Conservation (phyloP, 306 rosid species). For the Gillenia trifoliata region DNA sequence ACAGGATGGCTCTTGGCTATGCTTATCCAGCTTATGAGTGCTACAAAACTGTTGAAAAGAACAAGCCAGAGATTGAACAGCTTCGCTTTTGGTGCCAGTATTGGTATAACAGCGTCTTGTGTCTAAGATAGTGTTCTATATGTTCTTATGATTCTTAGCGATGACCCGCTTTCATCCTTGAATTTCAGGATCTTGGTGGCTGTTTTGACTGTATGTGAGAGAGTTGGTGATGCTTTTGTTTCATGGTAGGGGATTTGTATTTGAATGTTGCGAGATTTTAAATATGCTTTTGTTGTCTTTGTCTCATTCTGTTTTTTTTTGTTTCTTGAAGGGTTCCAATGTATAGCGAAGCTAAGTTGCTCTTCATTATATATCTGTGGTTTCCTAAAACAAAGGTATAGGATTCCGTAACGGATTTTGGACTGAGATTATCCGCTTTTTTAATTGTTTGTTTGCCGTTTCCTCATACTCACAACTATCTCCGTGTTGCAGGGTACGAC, state of each 20-base stretch:
- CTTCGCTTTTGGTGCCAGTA: slow-evolving; percentile 97
- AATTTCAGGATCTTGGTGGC: slow-evolving; percentile 88
- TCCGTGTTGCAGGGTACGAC: slow-evolving; percentile 61
- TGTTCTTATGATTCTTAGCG: neutral
- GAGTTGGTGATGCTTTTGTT: slow-evolving; percentile 73
- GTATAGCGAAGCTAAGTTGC: slow-evolving; percentile 94
- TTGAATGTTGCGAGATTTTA: slow-evolving; percentile 15
- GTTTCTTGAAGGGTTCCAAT: slow-evolving; percentile 78
- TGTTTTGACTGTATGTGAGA: slow-evolving; percentile 72
- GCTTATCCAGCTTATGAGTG: slow-evolving; percentile 96
- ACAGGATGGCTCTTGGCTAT: slow-evolving; percentile 86
- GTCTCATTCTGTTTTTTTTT: neutral
- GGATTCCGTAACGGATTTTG: slow-evolving; percentile 1
- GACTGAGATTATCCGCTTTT: slow-evolving; percentile 18
- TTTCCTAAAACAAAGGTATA: slow-evolving; percentile 82
- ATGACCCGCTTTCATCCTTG: neutral
- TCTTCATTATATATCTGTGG: slow-evolving; percentile 86
- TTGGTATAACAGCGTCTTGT: slow-evolving; percentile 41
- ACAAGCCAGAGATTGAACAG: slow-evolving; percentile 73
- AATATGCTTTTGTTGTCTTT: neutral
- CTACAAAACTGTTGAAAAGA: slow-evolving; percentile 77
- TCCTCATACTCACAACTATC: slow-evolving; percentile 2
- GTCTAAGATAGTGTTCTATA: neutral
- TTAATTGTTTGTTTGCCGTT: neutral
- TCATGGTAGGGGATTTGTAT: slow-evolving; percentile 59